Evolutionary conservation across 768 basidiomycete genomes (phyloP).

Genomic region (Podaxis pistillaris): DNA sequence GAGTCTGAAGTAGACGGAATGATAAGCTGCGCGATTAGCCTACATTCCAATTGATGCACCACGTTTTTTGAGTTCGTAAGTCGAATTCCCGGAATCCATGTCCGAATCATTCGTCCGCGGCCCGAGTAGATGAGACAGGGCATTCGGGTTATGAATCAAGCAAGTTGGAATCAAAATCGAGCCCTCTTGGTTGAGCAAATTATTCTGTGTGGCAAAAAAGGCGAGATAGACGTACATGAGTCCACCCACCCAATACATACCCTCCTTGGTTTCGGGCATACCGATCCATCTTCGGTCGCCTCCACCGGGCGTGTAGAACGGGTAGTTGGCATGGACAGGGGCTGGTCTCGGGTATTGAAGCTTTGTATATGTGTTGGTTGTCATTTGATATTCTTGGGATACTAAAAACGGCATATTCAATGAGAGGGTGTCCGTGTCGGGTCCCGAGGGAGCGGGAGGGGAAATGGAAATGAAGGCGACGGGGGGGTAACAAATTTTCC

Average conservation of each 20-base stretch:
- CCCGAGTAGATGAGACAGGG: neutral
- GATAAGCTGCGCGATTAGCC: constrained; percentile 62
- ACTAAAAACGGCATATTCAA: constrained; percentile 18
- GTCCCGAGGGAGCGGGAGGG: neutral
- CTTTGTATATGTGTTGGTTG: constrained; percentile 36
- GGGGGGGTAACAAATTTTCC: neutral
- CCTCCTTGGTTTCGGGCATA: constrained; percentile 49
- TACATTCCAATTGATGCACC: constrained; percentile 22
- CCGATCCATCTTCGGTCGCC: constrained; percentile 63
- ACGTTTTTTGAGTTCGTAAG: neutral
- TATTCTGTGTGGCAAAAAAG: neutral
- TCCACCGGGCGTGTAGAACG: constrained; percentile 70
- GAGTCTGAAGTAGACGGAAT: constrained; percentile 35
- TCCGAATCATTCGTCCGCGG: neutral
- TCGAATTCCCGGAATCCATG: neutral
- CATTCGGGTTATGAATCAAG: neutral
- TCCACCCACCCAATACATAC: constrained; percentile 71
- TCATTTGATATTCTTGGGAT: constrained; percentile 28
- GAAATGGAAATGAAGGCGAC: neutral
- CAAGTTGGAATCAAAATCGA: neutral
- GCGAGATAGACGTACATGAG: constrained; percentile 49
- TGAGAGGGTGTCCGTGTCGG: neutral
- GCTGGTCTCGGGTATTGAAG: constrained; percentile 60
- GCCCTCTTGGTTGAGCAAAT: neutral
- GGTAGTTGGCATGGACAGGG: constrained; percentile 58